Percentiles rank a stretch among this genome's conserved stretches.
Conservation (phyloP, 257 asterid species). For the Capsicum pubescens region DNA sequence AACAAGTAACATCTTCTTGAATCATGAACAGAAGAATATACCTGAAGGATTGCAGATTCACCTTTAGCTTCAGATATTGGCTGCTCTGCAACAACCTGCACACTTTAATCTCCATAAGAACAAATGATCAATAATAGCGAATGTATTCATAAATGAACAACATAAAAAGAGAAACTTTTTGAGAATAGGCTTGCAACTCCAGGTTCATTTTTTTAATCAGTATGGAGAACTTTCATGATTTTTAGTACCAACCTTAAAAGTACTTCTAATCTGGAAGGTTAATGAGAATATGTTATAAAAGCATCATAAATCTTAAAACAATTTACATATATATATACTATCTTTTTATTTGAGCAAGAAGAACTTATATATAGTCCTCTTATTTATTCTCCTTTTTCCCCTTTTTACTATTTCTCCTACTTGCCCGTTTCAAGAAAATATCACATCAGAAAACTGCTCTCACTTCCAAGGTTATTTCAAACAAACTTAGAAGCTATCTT, state of each 20-base stretch:
- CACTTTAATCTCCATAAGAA: background rate
- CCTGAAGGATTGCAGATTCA: constrained; percentile 35
- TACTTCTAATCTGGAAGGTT: background rate
- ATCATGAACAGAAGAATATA: background rate
- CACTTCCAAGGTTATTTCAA: too few relatives aligned
- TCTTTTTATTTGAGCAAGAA: background rate
- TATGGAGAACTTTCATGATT: background rate
- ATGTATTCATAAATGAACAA: background rate
- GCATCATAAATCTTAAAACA: background rate
- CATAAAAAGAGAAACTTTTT: background rate
- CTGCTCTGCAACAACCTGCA: constrained; percentile 54
- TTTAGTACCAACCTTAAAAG: background rate
- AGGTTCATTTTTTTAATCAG: too few relatives aligned
- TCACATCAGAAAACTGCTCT: too few relatives aligned
- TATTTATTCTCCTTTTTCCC: too few relatives aligned
- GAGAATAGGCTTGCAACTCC: too few relatives aligned
- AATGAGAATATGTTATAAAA: background rate
- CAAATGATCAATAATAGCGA: background rate
- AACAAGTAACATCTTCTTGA: background rate
- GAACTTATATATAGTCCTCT: background rate
- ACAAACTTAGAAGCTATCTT: background rate
- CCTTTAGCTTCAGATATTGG: constrained; percentile 47
- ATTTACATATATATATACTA: background rate
- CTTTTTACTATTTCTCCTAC: too few relatives aligned
- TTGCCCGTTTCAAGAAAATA: too few relatives aligned